A percentile compares a stretch with the other conserved stretches of the same genome.
Conservation (phyloP, 345 rosid genomes). For the Erodium maritimum region DNA sequence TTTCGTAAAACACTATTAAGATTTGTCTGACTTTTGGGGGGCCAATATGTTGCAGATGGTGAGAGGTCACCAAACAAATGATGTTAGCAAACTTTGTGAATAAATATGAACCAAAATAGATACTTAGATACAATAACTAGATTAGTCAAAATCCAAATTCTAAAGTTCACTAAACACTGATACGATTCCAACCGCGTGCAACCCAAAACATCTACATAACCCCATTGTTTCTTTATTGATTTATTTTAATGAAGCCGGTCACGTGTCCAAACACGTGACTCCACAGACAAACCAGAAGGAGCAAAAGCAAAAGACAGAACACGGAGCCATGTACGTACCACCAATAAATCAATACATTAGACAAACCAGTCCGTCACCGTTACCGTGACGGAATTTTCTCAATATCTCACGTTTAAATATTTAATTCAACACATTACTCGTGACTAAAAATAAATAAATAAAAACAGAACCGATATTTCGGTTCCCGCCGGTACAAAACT, state of each 20-base stretch:
- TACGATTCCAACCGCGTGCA: background rate
- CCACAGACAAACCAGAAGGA: background rate
- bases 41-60: background rate
- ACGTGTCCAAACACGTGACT: background rate
- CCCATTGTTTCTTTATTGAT: background rate
- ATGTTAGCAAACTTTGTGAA: background rate
- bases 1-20: no score
- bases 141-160: background rate
- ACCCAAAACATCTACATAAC: background rate
- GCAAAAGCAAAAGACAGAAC: constrained; percentile 16
- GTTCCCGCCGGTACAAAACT: constrained; percentile 38
- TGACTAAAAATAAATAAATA: constrained; percentile 6
- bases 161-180: background rate
- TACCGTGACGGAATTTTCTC: constrained; percentile 28
- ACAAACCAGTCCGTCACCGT: constrained; percentile 44
- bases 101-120: background rate
- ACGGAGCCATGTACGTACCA: constrained; percentile 28
- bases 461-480: constrained; percentile 24
- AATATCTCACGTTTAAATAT: constrained; percentile 13
- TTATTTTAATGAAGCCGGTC: background rate
- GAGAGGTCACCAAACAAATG: background rate
- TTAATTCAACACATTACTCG: constrained; percentile 7
- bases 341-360: constrained; percentile 17
- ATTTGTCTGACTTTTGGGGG: background rate
- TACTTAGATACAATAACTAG: background rate